Base-by-base conservation (phyloP, 202 grass and related monocot species). In the Hordeum pubiflorum region DNA sequence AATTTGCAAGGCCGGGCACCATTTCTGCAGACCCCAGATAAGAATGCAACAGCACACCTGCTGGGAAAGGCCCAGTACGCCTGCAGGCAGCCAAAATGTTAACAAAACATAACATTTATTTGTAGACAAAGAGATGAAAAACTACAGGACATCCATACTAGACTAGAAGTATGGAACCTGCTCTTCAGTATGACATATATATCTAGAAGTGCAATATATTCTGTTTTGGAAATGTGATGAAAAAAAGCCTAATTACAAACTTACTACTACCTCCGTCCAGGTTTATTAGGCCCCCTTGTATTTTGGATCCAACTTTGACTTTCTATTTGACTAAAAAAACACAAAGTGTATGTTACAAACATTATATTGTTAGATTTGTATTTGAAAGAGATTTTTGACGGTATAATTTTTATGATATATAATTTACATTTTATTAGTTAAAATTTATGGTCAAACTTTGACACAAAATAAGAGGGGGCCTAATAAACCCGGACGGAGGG, bases 21-120 rank as follows among this genome's bases (percentile, higher is more conserved):
- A 91, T 93, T 83, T 98, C 95, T 63, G 90, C 77, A 89, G 95
- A 95, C 78, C 95, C 95, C 18, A 98, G 7, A 86, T 95, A 95
- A 2, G 92, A 98, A 85, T 93, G 92, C 72, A 98, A 75, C 71
- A 98, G 69, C 65, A 93, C 77, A 11, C 92, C 95, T 72, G 77
- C 84, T 68, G 92, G 86, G 69, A 95, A 98, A 80, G 95, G 92
- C 80, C 95, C 92, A 43, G 57, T 81, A 75, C 17, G 68, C 75
- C 95, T 98, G 65, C 56, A 21, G 2, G 57, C 52, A 72, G 86
- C 50, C 10, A 88, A 70, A 87, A 75, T 21, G 21, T 69, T 83
- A 27, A 63, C 36, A 74, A 39, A 80, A 17, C 18, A 14, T n/a
- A 56, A 22, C 17, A 62, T 3, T 62, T 56, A 72, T 63, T 52